Evolutionary conservation across 495 filamentous ascomycete genomes (phyloP).

Genomic region (Xanthoparmelia taractica): DNA sequence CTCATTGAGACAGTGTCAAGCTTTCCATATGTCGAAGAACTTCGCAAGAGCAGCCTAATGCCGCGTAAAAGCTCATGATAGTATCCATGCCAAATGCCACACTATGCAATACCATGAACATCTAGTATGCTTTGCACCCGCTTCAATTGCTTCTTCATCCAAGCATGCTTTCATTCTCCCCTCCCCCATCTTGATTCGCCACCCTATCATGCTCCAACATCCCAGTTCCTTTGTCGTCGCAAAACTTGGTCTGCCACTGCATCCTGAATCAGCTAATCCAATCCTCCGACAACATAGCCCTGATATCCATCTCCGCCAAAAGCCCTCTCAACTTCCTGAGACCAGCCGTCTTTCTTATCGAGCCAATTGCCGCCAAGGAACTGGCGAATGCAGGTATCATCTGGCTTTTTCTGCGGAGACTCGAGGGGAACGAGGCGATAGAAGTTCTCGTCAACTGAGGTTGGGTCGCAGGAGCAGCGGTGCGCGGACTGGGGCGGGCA

Average conservation of each 20-base stretch:
- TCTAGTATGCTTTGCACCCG: neutral
- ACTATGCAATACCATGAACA: neutral
- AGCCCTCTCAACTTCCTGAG: constrained; percentile 31
- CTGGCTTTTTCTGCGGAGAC: constrained; percentile 44
- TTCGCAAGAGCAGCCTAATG: neutral
- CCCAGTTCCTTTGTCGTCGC: too few species aligned
- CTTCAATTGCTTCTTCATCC: neutral
- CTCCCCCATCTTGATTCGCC: neutral
- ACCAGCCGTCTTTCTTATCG: constrained; percentile 36
- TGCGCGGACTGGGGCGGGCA: constrained; percentile 31
- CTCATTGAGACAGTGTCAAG: neutral
- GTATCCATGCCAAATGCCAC: constrained; percentile 4
- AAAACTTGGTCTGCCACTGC: neutral
- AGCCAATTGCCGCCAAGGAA: constrained; percentile 45
- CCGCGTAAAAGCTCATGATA: neutral
- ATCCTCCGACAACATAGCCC: constrained; percentile 29
- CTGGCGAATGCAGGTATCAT: constrained; percentile 44
- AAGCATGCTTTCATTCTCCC: neutral
- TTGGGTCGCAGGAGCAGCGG: constrained; percentile 42
- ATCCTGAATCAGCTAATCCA: neutral
- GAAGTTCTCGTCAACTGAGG: constrained; percentile 44
- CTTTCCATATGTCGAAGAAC: neutral
- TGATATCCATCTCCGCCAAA: constrained; percentile 40
- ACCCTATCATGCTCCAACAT: neutral
- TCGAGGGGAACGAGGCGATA: constrained; percentile 45